A percentile compares a stretch with the other conserved stretches of the same genome.
Evolutionary conservation across 192 early-diverging fungal species (phyloP).

Genomic region (Obelidium mucronatum): DNA sequence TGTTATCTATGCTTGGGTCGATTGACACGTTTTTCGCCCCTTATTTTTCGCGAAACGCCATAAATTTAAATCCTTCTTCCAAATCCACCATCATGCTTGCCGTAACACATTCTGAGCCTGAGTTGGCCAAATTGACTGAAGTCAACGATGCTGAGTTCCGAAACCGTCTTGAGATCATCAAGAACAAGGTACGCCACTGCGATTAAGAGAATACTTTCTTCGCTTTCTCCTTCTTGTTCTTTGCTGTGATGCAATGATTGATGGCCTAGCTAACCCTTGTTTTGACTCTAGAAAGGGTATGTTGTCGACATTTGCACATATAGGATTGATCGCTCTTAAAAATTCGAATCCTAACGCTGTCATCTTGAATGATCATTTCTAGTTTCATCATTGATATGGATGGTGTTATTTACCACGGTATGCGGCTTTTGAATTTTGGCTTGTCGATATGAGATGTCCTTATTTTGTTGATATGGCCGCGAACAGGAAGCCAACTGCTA

Average conservation of each 20-base stretch:
- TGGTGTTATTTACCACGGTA: conserved; percentile 68
- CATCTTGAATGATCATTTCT: too few relatives aligned
- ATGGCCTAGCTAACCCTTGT: too few relatives aligned
- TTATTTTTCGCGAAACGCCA: neutral
- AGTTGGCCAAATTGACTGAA: conserved; percentile 36
- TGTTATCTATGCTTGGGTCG: too few relatives aligned
- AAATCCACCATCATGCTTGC: neutral
- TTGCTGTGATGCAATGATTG: neutral
- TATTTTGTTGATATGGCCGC: neutral
- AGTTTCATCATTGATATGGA: conserved; percentile 73
- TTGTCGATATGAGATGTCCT: neutral
- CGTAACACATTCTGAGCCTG: too few relatives aligned
- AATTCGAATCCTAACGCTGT: too few relatives aligned
- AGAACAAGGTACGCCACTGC: conserved; percentile 37
- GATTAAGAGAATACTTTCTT: neutral
- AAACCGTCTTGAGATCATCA: conserved; percentile 30
- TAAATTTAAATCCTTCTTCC: too few relatives aligned
- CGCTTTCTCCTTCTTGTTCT: neutral
- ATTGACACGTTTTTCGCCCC: neutral
- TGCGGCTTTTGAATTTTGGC: too few relatives aligned
- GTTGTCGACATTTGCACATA: too few relatives aligned
- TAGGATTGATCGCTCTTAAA: too few relatives aligned
- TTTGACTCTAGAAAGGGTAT: too few relatives aligned
- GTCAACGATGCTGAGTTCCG: conserved; percentile 29
- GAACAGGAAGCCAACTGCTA: conserved; percentile 51